Percentiles rank a stretch among this genome's conserved stretches.
Conservation (phyloP, 2,329 filamentous ascomycete genomes). For the Botrytis aclada region DNA sequence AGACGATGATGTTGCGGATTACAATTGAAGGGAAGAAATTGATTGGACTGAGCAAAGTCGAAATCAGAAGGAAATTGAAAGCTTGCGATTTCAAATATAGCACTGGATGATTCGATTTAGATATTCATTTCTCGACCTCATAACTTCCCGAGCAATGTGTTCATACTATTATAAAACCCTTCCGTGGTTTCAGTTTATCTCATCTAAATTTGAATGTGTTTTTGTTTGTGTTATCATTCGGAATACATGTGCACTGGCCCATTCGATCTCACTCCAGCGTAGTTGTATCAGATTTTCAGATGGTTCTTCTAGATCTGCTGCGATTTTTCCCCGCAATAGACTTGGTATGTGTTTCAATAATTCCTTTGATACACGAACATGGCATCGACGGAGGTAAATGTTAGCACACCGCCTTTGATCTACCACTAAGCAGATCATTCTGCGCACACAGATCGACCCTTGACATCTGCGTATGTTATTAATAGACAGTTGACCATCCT, state of each 20-base stretch:
- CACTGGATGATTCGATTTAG: not conserved
- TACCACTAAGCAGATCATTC: not conserved
- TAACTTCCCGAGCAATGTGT: no score
- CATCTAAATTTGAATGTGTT: not conserved
- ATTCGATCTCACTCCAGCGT: not conserved
- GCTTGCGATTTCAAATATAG: not conserved
- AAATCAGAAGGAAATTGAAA: not conserved
- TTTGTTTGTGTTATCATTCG: not conserved
- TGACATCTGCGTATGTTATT: not conserved
- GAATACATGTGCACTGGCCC: not conserved
- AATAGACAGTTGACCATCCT: not conserved
- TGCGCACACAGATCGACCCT: not conserved
- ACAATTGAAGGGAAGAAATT: rapidly evolving
- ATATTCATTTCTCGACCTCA: not conserved
- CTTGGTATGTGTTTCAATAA: not conserved
- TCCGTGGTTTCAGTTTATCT: not conserved
- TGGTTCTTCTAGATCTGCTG: not conserved
- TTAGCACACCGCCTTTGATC: not conserved
- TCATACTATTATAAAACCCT: not conserved
- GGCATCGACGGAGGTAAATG: not conserved
- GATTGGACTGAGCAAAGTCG: not conserved
- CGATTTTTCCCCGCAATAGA: not conserved
- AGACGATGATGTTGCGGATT: rapidly evolving
- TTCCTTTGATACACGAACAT: not conserved
- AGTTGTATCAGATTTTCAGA: not conserved